Evolutionary conservation across 345 rosid species (phyloP).

Genomic region (Psidium friedrichsthalianum): DNA sequence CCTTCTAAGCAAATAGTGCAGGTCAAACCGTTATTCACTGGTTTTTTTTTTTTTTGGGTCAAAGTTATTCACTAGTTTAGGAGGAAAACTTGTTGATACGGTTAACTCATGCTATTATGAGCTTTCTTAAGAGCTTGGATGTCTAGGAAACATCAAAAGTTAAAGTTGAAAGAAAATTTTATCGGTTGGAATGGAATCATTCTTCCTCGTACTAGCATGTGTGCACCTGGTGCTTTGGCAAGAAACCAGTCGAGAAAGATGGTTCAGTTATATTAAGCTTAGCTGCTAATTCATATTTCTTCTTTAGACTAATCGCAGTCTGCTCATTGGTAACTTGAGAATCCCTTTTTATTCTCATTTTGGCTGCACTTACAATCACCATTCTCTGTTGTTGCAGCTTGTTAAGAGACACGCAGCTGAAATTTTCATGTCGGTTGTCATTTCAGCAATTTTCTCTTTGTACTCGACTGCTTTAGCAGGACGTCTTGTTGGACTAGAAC

Average conservation of each 20-base stretch:
- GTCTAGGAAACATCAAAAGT: background rate
- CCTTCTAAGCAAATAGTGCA: background rate
- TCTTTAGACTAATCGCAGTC: background rate
- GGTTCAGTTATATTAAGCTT: background rate
- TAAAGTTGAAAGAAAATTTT: background rate
- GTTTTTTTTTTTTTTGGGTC: too few species aligned
- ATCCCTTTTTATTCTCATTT: background rate
- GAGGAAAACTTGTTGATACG: background rate
- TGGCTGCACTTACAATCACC: background rate
- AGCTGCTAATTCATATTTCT: background rate
- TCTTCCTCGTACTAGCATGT: background rate
- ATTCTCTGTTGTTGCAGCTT: slow-evolving; percentile 45
- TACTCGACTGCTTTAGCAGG: slow-evolving; percentile 87
- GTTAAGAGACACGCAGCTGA: slow-evolving; percentile 93
- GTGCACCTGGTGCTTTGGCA: background rate
- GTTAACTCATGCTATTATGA: background rate
- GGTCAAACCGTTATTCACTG: background rate
- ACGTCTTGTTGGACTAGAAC: slow-evolving; percentile 67
- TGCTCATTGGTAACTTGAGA: background rate
- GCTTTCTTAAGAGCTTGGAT: background rate
- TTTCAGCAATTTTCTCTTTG: slow-evolving; percentile 74
- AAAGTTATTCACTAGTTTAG: background rate
- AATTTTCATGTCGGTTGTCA: slow-evolving; percentile 74
- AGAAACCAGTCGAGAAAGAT: background rate
- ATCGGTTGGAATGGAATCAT: background rate